These are phyloP conservation scores for Diaporthe humulicola DNA, from an alignment of 2,329 filamentous ascomycete species.

Conservation along the genomic window DNA sequence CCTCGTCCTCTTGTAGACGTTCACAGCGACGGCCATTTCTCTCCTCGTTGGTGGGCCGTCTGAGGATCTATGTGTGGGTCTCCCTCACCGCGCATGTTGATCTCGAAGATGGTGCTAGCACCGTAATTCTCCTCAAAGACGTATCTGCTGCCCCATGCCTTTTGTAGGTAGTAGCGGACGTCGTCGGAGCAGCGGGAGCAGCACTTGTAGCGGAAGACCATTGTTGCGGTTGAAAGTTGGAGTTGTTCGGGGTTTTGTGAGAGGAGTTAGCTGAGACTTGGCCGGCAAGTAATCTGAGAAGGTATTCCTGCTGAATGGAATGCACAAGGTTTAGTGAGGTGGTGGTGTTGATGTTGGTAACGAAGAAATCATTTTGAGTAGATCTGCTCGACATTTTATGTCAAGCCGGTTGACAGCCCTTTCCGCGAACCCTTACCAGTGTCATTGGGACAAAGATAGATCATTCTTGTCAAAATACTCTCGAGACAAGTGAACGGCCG, in stretches of 20 bases:
- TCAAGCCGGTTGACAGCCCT: accelerated
- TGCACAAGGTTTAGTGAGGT: neutral
- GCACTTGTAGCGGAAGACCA: conserved; percentile 21
- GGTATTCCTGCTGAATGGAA: neutral
- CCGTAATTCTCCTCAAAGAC: neutral
- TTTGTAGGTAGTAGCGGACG: neutral
- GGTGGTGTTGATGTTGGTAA: neutral
- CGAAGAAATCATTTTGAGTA: neutral
- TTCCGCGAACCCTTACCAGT: neutral
- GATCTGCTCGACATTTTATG: neutral
- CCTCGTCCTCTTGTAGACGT: too few relatives aligned
- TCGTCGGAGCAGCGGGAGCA: neutral
- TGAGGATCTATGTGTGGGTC: neutral
- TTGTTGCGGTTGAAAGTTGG: neutral
- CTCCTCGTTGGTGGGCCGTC: too few relatives aligned
- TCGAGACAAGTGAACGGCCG: neutral
- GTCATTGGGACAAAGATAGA: neutral
- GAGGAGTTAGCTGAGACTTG: neutral
- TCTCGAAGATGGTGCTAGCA: neutral
- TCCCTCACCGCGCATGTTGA: neutral
- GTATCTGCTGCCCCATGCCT: neutral
- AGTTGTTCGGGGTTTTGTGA: neutral
- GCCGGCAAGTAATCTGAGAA: neutral
- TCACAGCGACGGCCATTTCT: too few relatives aligned
- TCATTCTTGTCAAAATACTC: neutral